A percentile compares a stretch with the other conserved stretches of the same genome.
Evolutionary conservation across 352 stramenopile genomes (phyloP).

Genomic region (Bremia lactucae): DNA sequence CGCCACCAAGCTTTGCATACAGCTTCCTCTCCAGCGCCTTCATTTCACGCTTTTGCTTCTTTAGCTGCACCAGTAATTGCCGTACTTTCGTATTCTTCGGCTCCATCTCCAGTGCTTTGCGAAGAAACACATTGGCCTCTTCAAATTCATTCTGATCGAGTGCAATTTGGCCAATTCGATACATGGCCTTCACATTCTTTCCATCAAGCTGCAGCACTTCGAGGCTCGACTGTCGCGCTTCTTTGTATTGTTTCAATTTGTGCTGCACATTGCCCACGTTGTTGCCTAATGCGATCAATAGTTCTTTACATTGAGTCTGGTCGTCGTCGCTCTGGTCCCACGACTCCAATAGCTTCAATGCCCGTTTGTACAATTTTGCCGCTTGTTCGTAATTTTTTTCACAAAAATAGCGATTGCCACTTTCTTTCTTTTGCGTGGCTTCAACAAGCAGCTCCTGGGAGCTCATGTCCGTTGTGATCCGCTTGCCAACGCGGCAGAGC

Average conservation of each 20-base stretch:
- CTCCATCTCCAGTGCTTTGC: slow-evolving; percentile 53
- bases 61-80: slow-evolving; percentile 46
- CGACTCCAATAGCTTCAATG: slow-evolving; percentile 68
- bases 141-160: slow-evolving; percentile 67
- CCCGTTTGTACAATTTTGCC: slow-evolving; percentile 74
- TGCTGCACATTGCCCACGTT: slow-evolving; percentile 80
- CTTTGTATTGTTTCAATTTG: slow-evolving; percentile 61
- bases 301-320: slow-evolving; percentile 47
- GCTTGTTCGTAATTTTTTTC: slow-evolving; percentile 79
- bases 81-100: slow-evolving; percentile 58
- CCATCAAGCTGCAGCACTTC: slow-evolving; percentile 69
- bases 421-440: slow-evolving; percentile 76
- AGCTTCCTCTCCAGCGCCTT: slow-evolving; percentile 51
- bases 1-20: slow-evolving; percentile 49
- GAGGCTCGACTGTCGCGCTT: slow-evolving; percentile 62
- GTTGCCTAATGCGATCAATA: slow-evolving; percentile 69
- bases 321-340: slow-evolving; percentile 56
- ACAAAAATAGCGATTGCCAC: slow-evolving; percentile 70
- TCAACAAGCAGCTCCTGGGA: slow-evolving; percentile 64
- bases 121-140: slow-evolving; percentile 43
- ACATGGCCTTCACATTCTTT: slow-evolving; percentile 73
- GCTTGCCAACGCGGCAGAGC: slow-evolving; percentile 52
- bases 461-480: slow-evolving; percentile 57
- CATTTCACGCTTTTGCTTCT: slow-evolving; percentile 58
- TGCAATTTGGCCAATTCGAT: slow-evolving; percentile 56